phyloP scores from a whole-genome alignment of 2,329 filamentous ascomycete genomes.

The Blastomyces gilchristii region DNA sequence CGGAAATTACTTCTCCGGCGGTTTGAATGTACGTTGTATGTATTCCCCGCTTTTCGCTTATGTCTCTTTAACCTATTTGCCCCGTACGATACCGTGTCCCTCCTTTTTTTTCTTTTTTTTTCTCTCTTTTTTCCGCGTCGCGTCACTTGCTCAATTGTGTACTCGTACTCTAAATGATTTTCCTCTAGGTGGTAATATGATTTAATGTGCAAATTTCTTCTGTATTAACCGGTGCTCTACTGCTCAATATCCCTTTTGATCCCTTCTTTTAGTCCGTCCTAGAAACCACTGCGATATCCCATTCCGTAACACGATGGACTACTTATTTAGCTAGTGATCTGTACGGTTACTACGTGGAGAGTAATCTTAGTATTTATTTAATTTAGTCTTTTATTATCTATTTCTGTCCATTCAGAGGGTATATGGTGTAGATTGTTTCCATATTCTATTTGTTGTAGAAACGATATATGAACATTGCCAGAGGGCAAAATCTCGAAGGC shows the following conservation, averaged over 20 bases:
- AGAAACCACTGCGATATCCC: background rate
- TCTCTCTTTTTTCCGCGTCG: no score
- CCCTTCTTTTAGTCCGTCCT: background rate
- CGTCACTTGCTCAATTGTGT: background rate
- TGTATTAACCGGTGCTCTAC: background rate
- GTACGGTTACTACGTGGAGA: background rate
- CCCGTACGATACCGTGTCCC: background rate
- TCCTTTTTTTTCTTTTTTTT: no score
- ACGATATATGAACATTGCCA: background rate
- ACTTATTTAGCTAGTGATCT: background rate
- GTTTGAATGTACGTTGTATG: background rate
- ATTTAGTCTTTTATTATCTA: background rate
- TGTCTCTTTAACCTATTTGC: background rate
- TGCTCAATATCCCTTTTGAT: background rate
- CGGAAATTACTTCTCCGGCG: background rate
- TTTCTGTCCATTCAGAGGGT: background rate
- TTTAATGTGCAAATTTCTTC: background rate
- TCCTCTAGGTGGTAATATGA: constrained; percentile 1
- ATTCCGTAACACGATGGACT: background rate
- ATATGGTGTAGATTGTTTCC: no score
- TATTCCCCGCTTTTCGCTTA: background rate
- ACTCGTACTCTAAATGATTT: background rate
- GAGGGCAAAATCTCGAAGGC: background rate
- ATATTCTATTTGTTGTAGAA: no score
- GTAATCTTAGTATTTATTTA: background rate